phyloP scores from a whole-genome alignment of 2,329 filamentous ascomycete genomes.

The Alternaria ventricosa region DNA sequence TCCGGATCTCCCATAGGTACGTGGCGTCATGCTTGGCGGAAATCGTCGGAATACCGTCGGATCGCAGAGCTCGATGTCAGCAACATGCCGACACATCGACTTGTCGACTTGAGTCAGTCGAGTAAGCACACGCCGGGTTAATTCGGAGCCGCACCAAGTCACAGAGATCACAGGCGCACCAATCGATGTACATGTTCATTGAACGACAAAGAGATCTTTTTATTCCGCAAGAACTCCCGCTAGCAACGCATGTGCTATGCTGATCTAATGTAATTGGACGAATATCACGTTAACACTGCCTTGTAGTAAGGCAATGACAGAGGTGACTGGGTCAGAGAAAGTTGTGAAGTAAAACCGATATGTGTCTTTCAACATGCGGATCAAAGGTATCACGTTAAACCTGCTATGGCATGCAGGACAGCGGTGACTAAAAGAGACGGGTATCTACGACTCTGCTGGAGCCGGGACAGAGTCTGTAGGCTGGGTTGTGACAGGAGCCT shows the following conservation, averaged over 20 bases:
- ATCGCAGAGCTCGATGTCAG: neutral
- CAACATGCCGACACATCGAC: neutral
- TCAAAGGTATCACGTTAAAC: slow-evolving; percentile 47
- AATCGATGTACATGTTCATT: neutral
- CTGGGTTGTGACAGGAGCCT: slow-evolving; percentile 3
- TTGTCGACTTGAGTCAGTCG: neutral
- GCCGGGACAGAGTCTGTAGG: slow-evolving; percentile 18
- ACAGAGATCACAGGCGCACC: neutral
- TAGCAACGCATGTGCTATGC: neutral
- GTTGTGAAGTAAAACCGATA: slow-evolving; percentile 31
- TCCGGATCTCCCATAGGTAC: neutral
- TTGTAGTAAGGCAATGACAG: slow-evolving; percentile 32
- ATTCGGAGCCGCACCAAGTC: neutral
- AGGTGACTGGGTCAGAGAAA: slow-evolving; percentile 47
- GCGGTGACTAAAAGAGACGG: slow-evolving; percentile 39
- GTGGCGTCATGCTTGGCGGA: slow-evolving; percentile 1
- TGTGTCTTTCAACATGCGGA: slow-evolving; percentile 8
- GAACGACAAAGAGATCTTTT: slow-evolving; percentile 4
- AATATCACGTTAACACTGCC: slow-evolving; percentile 47
- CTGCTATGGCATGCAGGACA: slow-evolving; percentile 32
- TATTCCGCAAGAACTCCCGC: slow-evolving; percentile 5
- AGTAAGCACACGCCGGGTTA: neutral
- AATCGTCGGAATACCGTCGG: neutral
- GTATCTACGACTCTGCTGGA: slow-evolving; percentile 16
- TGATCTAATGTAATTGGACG: slow-evolving; percentile 5